phyloP scores from a whole-genome alignment of 495 filamentous ascomycete species.

The Cairneyella variabilis region DNA sequence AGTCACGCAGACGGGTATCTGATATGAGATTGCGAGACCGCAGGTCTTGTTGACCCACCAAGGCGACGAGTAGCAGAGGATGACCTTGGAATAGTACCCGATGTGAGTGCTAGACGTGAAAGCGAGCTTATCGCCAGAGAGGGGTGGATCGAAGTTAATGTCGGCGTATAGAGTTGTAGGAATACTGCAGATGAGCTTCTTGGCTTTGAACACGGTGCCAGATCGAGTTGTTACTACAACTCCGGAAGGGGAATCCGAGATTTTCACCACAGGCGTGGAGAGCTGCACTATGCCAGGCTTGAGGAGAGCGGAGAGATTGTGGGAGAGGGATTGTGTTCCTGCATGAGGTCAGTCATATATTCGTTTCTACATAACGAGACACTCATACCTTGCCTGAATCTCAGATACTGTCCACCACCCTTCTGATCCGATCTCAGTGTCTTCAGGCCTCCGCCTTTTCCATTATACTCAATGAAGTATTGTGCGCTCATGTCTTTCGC shows the following conservation, averaged over 20 bases:
- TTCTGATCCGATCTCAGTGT: conserved; percentile 39
- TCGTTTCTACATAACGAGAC: neutral
- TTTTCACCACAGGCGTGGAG: conserved; percentile 21
- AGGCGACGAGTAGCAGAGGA: conserved; percentile 33
- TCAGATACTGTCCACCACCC: conserved; percentile 41
- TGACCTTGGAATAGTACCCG: conserved; percentile 38
- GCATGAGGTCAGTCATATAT: neutral
- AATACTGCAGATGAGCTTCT: conserved; percentile 35
- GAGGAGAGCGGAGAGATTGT: conserved; percentile 25
- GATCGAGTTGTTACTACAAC: conserved; percentile 18
- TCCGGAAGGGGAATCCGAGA: conserved; percentile 2
- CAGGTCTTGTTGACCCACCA: conserved; percentile 39
- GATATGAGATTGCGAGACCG: conserved; percentile 31
- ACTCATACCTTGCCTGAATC: conserved; percentile 19
- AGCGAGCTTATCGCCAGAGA: conserved; percentile 25
- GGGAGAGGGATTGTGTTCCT: conserved; percentile 35
- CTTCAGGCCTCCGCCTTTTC: conserved; percentile 37
- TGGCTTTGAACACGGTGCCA: conserved; percentile 23
- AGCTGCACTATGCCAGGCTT: conserved; percentile 22
- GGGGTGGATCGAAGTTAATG: conserved; percentile 32
- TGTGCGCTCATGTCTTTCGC: conserved; percentile 38
- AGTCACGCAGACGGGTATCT: conserved; percentile 34
- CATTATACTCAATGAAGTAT: conserved; percentile 48
- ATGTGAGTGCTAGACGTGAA: conserved; percentile 19
- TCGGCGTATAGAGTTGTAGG: conserved; percentile 31